phyloP scores from a whole-genome alignment of 2,329 filamentous ascomycete genomes.

The Fusarium vanettenii region DNA sequence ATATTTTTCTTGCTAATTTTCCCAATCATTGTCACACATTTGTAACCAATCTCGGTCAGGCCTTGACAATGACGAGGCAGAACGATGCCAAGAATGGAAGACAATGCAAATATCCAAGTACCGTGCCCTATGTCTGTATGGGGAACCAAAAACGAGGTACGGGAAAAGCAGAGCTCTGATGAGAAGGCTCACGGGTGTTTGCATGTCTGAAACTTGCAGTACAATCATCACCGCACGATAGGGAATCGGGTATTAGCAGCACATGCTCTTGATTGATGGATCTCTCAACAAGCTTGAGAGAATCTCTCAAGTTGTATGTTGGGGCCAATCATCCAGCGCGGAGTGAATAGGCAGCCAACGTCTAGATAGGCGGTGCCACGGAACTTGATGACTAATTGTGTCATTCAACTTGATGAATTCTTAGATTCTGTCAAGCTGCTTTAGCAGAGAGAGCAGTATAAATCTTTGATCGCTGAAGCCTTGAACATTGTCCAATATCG shows the following conservation, averaged over 20 bases:
- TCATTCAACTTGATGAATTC: background rate
- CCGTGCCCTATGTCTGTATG: background rate
- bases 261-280: background rate
- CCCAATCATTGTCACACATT: background rate
- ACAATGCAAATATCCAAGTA: background rate
- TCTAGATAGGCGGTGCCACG: background rate
- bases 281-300: background rate
- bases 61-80: background rate
- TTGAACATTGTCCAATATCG: background rate
- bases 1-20: background rate
- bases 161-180: background rate
- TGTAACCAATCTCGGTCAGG: background rate
- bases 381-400: background rate
- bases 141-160: background rate
- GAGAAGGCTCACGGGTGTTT: background rate
- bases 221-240: too few relatives aligned
- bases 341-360: background rate
- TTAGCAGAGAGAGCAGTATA: background rate
- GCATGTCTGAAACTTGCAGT: background rate
- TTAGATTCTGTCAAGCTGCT: background rate
- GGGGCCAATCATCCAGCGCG: background rate
- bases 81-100: background rate
- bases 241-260: background rate
- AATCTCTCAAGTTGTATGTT: background rate
- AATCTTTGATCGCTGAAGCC: background rate